These are phyloP conservation scores for Boletellus sp. DNA, from an alignment of 1,284 basidiomycete species.

Conservation along the genomic window DNA sequence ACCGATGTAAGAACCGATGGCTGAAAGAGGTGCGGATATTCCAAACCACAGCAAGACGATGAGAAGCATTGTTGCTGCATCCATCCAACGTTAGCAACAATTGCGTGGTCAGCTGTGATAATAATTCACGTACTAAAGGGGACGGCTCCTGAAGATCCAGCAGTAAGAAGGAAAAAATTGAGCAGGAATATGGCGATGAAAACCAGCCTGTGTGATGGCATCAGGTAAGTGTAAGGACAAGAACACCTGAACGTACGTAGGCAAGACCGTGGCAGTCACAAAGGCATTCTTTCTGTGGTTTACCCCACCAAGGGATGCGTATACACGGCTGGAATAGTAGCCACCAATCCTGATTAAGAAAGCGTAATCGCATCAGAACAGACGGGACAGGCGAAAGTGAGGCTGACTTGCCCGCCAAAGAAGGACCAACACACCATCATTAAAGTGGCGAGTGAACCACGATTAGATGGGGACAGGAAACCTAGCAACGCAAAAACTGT, in stretches of 20 bases:
- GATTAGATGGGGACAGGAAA: conserved; percentile 95
- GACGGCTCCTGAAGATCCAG: conserved; percentile 91
- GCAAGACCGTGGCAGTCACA: conserved; percentile 84
- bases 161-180: conserved; percentile 82
- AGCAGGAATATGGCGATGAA: conserved; percentile 83
- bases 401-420: conserved; percentile 68
- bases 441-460: conserved; percentile 91
- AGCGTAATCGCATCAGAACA: background rate
- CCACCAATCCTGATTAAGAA: conserved; percentile 67
- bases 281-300: conserved; percentile 83
- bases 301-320: conserved; percentile 79
- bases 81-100: conserved; percentile 1
- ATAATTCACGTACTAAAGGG: conserved; percentile 71
- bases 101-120: background rate
- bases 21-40: conserved; percentile 84
- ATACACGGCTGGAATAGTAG: conserved; percentile 84
- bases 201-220: conserved; percentile 51
- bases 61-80: conserved; percentile 77
- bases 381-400: background rate
- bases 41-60: conserved; percentile 95
- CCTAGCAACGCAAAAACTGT: conserved; percentile 92
- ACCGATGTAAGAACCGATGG: conserved; percentile 75
- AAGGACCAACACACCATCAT: conserved; percentile 97
- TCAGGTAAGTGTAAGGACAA: background rate
- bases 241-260: conserved; percentile 54